These are phyloP conservation scores for Aaosphaeria pasadenensis DNA, from an alignment of 2,329 filamentous ascomycete genomes.

Conservation along the genomic window DNA sequence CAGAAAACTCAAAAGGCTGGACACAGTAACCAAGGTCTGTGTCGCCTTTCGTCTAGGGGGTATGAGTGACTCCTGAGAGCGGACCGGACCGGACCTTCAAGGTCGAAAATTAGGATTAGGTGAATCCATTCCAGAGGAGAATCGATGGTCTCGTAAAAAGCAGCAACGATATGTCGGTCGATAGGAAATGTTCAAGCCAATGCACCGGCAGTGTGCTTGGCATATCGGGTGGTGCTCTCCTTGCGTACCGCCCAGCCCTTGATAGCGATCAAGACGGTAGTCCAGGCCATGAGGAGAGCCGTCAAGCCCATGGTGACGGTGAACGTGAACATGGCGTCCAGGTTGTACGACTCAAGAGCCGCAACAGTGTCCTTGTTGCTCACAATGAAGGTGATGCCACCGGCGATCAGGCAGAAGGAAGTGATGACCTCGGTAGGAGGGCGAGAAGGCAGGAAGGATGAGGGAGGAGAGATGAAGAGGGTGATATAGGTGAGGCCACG, in stretches of 20 bases:
- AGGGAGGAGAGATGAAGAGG: slow-evolving; percentile 76
- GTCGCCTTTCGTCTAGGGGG: too few species aligned
- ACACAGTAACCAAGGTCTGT: too few species aligned
- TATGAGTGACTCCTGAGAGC: too few species aligned
- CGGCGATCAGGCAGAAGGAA: slow-evolving; percentile 81
- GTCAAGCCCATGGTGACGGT: slow-evolving; percentile 83
- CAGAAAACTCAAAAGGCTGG: too few species aligned
- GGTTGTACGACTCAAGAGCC: slow-evolving; percentile 70
- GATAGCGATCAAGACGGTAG: slow-evolving; percentile 71
- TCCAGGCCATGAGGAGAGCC: slow-evolving; percentile 81
- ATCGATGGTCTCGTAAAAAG: background rate
- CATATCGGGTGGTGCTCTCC: slow-evolving; percentile 25
- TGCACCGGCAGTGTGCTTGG: slow-evolving; percentile 23
- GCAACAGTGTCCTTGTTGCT: slow-evolving; percentile 75
- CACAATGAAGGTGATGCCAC: slow-evolving; percentile 89
- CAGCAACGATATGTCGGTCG: too few species aligned
- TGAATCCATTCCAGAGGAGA: background rate
- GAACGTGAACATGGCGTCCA: slow-evolving; percentile 93
- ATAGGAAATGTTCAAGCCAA: slow-evolving; percentile 16
- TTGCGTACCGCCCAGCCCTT: slow-evolving; percentile 74
- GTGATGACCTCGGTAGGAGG: slow-evolving; percentile 88
- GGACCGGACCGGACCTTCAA: background rate
- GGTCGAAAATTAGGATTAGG: background rate
- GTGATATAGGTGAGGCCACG: slow-evolving; percentile 77
- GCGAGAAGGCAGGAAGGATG: slow-evolving; percentile 74